A percentile compares a stretch with the other conserved stretches of the same genome.
Evolutionary conservation across 2,329 filamentous ascomycete genomes (phyloP).

Genomic region (Penicillium oxalicum): DNA sequence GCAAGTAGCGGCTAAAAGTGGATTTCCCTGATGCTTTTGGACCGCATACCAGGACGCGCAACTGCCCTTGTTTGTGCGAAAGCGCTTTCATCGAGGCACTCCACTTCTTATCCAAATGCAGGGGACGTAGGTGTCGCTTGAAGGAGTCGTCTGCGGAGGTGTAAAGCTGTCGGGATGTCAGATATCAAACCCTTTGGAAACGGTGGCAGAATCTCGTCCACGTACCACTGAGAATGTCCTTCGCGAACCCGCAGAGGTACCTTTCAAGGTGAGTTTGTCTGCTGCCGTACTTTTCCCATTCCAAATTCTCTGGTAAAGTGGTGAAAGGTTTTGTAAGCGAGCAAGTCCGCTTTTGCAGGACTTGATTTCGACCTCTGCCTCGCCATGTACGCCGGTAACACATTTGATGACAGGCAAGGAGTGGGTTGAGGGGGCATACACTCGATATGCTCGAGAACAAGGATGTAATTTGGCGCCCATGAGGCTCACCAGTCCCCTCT

Average conservation of each 20-base stretch:
- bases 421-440: constrained; percentile 53
- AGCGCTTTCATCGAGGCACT: constrained; percentile 40
- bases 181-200: background rate
- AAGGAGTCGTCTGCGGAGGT: constrained; percentile 39
- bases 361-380: constrained; percentile 45
- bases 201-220: background rate
- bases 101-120: constrained; percentile 42
- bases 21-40: constrained; percentile 55
- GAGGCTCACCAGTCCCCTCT: constrained; percentile 50
- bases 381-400: constrained; percentile 35
- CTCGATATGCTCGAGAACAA: constrained; percentile 39
- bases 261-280: constrained; percentile 29
- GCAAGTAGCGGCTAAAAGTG: constrained; percentile 51
- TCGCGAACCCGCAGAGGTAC: constrained; percentile 20
- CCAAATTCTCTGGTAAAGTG: constrained; percentile 52
- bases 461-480: constrained; percentile 54
- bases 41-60: constrained; percentile 48
- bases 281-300: constrained; percentile 32
- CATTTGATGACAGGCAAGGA: constrained; percentile 50
- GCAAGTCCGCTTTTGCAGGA: constrained; percentile 43
- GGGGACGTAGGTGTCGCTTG: constrained; percentile 37
- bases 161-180: constrained; percentile 31
- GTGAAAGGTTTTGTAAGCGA: constrained; percentile 44
- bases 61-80: constrained; percentile 35
- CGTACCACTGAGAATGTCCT: constrained; percentile 40